Evolutionary conservation across 192 early-diverging fungal genomes (phyloP).

Genomic region (Coemansia sp.): DNA sequence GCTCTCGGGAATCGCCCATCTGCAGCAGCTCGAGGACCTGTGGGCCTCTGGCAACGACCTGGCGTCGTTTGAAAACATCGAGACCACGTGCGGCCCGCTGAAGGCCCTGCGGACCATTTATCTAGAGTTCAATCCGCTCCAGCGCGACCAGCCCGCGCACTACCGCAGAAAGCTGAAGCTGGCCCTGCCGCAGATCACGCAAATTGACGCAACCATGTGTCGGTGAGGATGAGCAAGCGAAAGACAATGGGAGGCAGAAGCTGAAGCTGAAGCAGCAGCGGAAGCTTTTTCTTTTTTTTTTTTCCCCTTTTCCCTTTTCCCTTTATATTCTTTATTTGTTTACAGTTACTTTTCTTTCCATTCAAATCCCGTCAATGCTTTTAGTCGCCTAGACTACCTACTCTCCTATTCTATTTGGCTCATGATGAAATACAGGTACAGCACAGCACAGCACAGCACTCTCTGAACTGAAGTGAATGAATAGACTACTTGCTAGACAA

Average conservation of each 20-base stretch:
- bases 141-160: slow-evolving; percentile 67
- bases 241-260: too few relatives aligned
- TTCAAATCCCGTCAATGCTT: too few relatives aligned
- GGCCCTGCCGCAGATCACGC: slow-evolving; percentile 78
- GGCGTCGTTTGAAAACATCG: slow-evolving; percentile 74
- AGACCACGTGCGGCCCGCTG: slow-evolving; percentile 62
- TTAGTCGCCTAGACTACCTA: too few relatives aligned
- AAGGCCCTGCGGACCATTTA: slow-evolving; percentile 81
- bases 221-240: slow-evolving; percentile 10
- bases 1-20: slow-evolving; percentile 71
- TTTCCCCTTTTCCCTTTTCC: background rate
- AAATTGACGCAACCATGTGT: slow-evolving; percentile 85
- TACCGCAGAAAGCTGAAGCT: slow-evolving; percentile 89
- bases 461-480: too few relatives aligned
- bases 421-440: slow-evolving; percentile 5
- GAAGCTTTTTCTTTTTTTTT: background rate
- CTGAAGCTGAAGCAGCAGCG: too few relatives aligned
- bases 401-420: background rate
- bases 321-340: slow-evolving; percentile 7
- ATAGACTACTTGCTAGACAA: too few relatives aligned
- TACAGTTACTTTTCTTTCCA: slow-evolving; percentile 19
- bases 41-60: slow-evolving; percentile 88
- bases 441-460: background rate
- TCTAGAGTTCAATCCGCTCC: slow-evolving; percentile 93
- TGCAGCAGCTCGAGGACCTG: slow-evolving; percentile 77